Percentiles rank a stretch among this genome's conserved stretches.
phyloP scores from a whole-genome alignment of 306 rosid species.

The Rosa multiflora region DNA sequence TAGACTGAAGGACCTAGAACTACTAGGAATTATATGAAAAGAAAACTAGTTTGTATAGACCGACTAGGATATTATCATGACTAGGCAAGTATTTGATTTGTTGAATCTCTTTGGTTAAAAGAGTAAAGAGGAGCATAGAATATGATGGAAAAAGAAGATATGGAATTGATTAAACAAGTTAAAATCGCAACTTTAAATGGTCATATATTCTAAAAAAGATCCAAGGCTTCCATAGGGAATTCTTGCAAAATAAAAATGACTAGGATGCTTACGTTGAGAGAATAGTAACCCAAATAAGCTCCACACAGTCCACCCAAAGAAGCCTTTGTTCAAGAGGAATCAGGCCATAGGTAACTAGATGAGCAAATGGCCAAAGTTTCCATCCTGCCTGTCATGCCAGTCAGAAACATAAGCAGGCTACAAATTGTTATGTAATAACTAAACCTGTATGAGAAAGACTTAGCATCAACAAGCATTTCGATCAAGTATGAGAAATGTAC shows the following conservation, averaged over 20 bases:
- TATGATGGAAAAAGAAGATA: neutral
- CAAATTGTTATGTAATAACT: neutral
- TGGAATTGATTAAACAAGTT: neutral
- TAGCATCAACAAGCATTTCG: neutral
- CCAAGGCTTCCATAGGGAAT: conserved; percentile 2
- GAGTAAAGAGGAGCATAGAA: neutral
- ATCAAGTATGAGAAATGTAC: neutral
- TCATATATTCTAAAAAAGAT: neutral
- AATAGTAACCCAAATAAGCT: conserved; percentile 97
- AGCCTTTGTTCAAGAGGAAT: conserved; percentile 94
- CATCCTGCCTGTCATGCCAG: conserved; percentile 79
- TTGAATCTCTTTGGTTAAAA: neutral
- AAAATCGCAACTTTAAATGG: neutral
- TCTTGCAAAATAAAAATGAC: conserved; percentile 14
- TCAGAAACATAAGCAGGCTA: conserved; percentile 2
- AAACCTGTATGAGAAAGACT: neutral
- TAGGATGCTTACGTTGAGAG: conserved; percentile 76
- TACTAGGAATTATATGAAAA: neutral
- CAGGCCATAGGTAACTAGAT: conserved; percentile 88
- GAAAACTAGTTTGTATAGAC: neutral
- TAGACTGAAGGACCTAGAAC: neutral
- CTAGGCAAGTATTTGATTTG: neutral
- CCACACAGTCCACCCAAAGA: conserved; percentile 95
- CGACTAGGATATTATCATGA: conserved; percentile 1
- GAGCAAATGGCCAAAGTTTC: conserved; percentile 99